Base-by-base conservation (phyloP, 257 asterid genomes). In the Henckelia pumila region DNA sequence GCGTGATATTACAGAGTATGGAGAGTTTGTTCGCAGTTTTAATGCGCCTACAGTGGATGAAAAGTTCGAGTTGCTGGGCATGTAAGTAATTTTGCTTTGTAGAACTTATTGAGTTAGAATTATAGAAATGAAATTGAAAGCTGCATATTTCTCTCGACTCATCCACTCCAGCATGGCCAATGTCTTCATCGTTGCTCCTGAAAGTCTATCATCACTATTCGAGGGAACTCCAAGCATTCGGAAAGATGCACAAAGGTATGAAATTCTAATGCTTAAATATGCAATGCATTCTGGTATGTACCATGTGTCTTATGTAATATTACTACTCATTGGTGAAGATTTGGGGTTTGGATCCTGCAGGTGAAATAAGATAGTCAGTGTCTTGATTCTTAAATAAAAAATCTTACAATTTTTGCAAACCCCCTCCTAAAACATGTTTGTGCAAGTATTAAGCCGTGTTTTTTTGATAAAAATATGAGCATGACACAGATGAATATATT, bases 191-290 rank as follows among this genome's bases (percentile, higher is more conserved):
- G 96, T 94, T 75, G 96, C 97, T 68, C 99, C 99, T 52, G 97
- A 94, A 76, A 94, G 99, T 72, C 80, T 94, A 76, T 80, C 97
- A 25, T 77, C 95, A 35, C 87, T 94, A 30, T 89, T 88, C 66
- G 99, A 94, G 82, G 99, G 99, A 75, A 91, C 96, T 61, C 97
- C 99, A 20, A 91, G 99, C 85, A 94, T 91, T 68, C 84, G 94
- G 64, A 94, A 91, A 80, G 99, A 91, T 70, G 96, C 97, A 59
- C 99, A 94, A 75, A 94, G 89, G 99, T 94, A 40, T 13, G 3
- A 40, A 3, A 40, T 40, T 13, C 50, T n/a, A 40, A 40, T 40
- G 50, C 1, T 40, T 13, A 13, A 11, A 13, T 11, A 11, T 40
- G n/a, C n/a, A n/a, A n/a, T n/a, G n/a, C n/a, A n/a, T n/a, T n/a